phyloP scores from a whole-genome alignment of 2,329 filamentous ascomycete species.

The Aspergillus ibericus region DNA sequence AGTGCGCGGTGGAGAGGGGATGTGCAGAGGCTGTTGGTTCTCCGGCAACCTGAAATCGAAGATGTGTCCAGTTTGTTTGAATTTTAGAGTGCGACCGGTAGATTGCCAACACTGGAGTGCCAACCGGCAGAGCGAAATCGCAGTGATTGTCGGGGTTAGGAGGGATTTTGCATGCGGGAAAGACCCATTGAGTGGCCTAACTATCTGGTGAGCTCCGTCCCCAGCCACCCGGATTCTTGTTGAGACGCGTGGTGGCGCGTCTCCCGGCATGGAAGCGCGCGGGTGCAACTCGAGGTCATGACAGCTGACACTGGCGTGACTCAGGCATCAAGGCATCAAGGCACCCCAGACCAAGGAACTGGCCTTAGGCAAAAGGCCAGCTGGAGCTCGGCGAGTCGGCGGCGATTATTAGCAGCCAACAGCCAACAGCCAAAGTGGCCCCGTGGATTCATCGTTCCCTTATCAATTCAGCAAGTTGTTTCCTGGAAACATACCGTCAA shows the following conservation, averaged over 20 bases:
- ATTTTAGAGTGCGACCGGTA: background rate
- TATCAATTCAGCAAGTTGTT: background rate
- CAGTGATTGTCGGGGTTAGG: background rate
- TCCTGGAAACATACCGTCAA: no score
- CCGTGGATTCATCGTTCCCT: background rate
- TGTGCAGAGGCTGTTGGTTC: background rate
- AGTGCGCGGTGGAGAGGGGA: background rate
- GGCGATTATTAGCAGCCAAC: background rate
- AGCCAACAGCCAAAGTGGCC: no score
- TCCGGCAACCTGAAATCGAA: background rate
- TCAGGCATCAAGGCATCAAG: no score
- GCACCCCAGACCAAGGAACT: no score
- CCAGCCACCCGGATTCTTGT: slow-evolving; percentile 19
- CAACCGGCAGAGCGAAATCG: background rate
- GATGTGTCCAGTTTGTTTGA: background rate
- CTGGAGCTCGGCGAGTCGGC: slow-evolving; percentile 16
- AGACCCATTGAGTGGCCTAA: background rate
- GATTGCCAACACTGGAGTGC: background rate
- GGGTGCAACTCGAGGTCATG: slow-evolving; percentile 3
- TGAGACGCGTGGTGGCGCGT: slow-evolving; percentile 23
- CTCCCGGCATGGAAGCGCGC: slow-evolving; percentile 10
- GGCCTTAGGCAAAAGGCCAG: slow-evolving; percentile 25
- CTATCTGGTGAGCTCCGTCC: background rate
- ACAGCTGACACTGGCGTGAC: background rate
- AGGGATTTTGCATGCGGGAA: background rate